phyloP scores from a whole-genome alignment of 306 rosid genomes.

The Lotus japonicus region DNA sequence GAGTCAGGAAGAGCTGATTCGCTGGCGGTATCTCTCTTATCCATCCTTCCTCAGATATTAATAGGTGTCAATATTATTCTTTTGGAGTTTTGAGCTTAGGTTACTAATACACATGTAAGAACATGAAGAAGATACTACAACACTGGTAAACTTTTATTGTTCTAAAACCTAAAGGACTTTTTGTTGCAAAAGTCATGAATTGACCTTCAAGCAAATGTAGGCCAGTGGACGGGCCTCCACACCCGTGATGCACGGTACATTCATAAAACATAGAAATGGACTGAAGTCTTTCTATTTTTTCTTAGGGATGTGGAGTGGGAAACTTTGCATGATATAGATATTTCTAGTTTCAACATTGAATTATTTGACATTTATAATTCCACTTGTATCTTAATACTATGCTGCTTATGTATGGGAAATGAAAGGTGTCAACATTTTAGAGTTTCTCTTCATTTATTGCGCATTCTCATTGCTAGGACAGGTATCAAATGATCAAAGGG shows the following conservation, averaged over 20 bases:
- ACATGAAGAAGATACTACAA: not conserved
- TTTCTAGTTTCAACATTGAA: not conserved
- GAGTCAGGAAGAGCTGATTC: slow-evolving; percentile 42
- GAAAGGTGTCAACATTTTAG: not conserved
- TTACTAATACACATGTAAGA: not conserved
- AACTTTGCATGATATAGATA: not conserved
- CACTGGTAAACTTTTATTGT: not conserved
- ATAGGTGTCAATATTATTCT: not conserved
- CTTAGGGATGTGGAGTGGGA: not conserved
- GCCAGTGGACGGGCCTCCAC: not conserved
- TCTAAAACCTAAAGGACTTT: not conserved
- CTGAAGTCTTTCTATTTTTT: not conserved
- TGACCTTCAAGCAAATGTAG: not conserved
- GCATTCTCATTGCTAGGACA: slow-evolving; percentile 19
- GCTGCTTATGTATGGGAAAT: not conserved
- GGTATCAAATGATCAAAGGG: slow-evolving; percentile 51
- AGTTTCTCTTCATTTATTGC: not conserved
- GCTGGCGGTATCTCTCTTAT: slow-evolving; percentile 25
- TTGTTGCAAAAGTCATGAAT: not conserved
- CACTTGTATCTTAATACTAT: not conserved
- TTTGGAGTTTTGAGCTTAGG: not conserved
- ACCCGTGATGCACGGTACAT: not conserved
- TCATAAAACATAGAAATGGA: not conserved
- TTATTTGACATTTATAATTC: not conserved
- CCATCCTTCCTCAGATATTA: slow-evolving; percentile 1